A percentile compares a stretch with the other conserved stretches of the same genome.
These are phyloP conservation scores for Globisporangium mamillatum DNA, from an alignment of 352 stramenopile genomes.

Conservation along the genomic window DNA sequence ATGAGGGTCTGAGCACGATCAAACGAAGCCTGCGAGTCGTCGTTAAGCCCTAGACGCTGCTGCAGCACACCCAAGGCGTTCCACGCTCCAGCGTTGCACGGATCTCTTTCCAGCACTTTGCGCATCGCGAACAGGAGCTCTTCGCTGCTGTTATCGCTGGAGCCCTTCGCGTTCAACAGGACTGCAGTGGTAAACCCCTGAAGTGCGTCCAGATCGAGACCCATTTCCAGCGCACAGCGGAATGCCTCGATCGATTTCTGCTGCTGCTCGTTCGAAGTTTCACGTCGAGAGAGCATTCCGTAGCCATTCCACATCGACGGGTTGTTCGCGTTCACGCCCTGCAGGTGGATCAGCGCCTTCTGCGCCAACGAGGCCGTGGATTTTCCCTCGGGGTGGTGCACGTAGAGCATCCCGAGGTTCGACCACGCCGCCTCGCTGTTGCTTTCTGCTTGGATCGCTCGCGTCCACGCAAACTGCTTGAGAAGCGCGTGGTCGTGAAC, in stretches of 20 bases:
- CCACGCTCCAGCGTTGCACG: constrained; percentile 53
- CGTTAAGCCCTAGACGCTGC: constrained; percentile 48
- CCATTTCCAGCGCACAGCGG: constrained; percentile 70
- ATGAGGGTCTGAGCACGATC: constrained; percentile 10
- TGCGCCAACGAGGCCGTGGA: constrained; percentile 47
- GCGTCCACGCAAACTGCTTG: constrained; percentile 82
- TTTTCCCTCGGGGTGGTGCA: constrained; percentile 35
- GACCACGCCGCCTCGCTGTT: constrained; percentile 74
- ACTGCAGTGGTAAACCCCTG: constrained; percentile 52
- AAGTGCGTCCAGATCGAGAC: constrained; percentile 71
- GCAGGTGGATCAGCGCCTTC: constrained; percentile 77
- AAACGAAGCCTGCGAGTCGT: constrained; percentile 37
- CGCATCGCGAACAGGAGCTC: constrained; percentile 71
- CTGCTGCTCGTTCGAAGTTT: constrained; percentile 25
- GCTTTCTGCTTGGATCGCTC: constrained; percentile 48
- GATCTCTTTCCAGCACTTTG: constrained; percentile 80
- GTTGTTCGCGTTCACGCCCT: constrained; percentile 79
- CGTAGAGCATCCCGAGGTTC: constrained; percentile 85
- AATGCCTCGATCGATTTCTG: constrained; percentile 69
- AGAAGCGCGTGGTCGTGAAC: constrained; percentile 54
- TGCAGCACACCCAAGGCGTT: constrained; percentile 64
- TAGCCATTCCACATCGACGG: constrained; percentile 87
- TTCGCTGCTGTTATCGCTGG: constrained; percentile 20
- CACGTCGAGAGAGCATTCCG: constrained; percentile 61
- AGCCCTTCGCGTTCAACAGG: constrained; percentile 20